phyloP scores from a whole-genome alignment of 2,329 filamentous ascomycete species.

The Fusarium circinatum region DNA sequence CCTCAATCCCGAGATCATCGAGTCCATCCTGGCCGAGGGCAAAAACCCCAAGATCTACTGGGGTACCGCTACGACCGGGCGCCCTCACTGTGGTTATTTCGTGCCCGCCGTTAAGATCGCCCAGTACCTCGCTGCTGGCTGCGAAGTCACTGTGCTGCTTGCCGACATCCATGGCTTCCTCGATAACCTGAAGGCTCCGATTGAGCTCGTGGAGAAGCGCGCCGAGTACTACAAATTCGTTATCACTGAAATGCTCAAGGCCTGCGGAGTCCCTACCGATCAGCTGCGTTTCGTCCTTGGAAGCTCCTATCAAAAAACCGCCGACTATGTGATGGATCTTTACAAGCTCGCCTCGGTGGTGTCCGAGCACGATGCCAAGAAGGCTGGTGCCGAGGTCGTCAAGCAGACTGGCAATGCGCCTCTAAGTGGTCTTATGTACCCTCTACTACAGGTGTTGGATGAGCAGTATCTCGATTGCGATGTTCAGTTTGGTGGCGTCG shows the following conservation, averaged over 20 bases:
- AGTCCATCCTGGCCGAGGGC: constrained; percentile 76
- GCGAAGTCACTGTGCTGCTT: constrained; percentile 82
- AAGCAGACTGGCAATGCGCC: constrained; percentile 87
- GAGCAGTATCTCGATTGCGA: constrained; percentile 91
- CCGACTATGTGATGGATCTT: constrained; percentile 87
- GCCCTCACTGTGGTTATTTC: constrained; percentile 90
- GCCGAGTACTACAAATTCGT: constrained; percentile 84
- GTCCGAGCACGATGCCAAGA: constrained; percentile 84
- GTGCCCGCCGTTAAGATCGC: constrained; percentile 90
- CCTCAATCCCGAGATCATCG: constrained; percentile 85
- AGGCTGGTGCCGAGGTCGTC: constrained; percentile 91
- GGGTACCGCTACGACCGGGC: constrained; percentile 88
- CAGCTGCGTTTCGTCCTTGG: constrained; percentile 87
- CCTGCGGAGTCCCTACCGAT: constrained; percentile 81
- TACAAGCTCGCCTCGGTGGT: constrained; percentile 78
- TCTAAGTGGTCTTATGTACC: constrained; percentile 61
- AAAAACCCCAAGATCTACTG: constrained; percentile 84
- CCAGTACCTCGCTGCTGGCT: constrained; percentile 85
- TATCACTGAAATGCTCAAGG: constrained; percentile 78
- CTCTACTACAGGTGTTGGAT: constrained; percentile 82
- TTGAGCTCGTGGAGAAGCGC: constrained; percentile 85
- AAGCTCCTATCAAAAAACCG: constrained; percentile 79
- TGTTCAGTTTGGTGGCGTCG: constrained; percentile 84
- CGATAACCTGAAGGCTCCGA: constrained; percentile 85
- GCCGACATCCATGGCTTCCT: constrained; percentile 82